These are phyloP conservation scores for Penicillium argentinense DNA, from an alignment of 495 filamentous ascomycete species.

Conservation along the genomic window DNA sequence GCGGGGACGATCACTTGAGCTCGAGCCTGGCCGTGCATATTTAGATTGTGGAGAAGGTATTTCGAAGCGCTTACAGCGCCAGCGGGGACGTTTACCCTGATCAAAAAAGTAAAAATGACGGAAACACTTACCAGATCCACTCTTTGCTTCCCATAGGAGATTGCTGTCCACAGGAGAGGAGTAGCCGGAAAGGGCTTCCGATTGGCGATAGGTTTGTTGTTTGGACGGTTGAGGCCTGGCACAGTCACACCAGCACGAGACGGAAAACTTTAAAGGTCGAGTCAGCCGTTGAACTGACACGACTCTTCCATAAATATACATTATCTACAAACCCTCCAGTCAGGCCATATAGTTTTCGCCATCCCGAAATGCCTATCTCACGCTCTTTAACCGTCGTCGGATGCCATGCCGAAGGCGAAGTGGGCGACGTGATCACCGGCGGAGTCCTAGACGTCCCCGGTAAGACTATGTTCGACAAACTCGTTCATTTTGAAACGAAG, in stretches of 20 bases:
- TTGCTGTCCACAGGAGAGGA: no score
- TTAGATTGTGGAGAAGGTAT: background rate
- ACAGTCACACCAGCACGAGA: no score
- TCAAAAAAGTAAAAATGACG: slow-evolving; percentile 5
- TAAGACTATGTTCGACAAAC: slow-evolving; percentile 34
- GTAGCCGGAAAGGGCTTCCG: no score
- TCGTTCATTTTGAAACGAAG: slow-evolving; percentile 26
- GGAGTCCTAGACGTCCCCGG: slow-evolving; percentile 35
- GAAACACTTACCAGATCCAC: background rate
- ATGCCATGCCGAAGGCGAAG: slow-evolving; percentile 32
- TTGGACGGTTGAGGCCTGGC: no score
- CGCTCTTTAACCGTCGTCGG: slow-evolving; percentile 31
- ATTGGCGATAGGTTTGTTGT: no score
- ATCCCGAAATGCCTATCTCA: slow-evolving; percentile 20
- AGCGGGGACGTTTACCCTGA: background rate
- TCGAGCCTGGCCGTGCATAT: background rate
- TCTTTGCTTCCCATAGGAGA: no score
- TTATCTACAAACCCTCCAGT: no score
- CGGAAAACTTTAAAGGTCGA: no score
- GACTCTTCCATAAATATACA: no score
- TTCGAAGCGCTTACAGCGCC: slow-evolving; percentile 11
- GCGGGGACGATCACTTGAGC: background rate
- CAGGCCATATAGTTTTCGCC: no score
- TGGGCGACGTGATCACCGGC: slow-evolving; percentile 36
- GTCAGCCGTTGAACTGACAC: no score